Conservation (phyloP, 1,139 yeast species). For the Pichia sp. region DNA sequence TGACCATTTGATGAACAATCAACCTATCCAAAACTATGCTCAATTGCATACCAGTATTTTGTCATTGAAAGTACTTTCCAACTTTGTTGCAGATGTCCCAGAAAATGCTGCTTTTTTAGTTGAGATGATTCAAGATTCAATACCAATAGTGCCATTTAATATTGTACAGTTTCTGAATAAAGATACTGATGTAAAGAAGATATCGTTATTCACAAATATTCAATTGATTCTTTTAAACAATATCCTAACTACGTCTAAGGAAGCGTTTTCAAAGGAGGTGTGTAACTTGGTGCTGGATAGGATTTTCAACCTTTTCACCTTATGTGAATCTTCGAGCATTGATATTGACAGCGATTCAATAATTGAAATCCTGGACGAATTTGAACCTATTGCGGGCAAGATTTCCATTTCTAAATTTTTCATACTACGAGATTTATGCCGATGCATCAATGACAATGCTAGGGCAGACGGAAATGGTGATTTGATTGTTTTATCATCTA, state of each 20-base stretch:
- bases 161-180: background rate
- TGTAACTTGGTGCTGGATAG: background rate
- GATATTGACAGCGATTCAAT: constrained; percentile 3
- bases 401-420: background rate
- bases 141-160: constrained; percentile 2
- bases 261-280: background rate
- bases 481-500: background rate
- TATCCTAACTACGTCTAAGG: constrained; percentile 10
- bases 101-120: constrained; percentile 13
- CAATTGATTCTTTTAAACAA: constrained; percentile 15
- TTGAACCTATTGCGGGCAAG: constrained; percentile 1
- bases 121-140: background rate
- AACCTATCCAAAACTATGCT: background rate
- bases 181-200: background rate
- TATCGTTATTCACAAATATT: constrained; percentile 2
- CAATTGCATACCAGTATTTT: background rate
- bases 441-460: constrained; percentile 2
- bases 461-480: constrained; percentile 4
- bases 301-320: background rate
- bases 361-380: constrained; percentile 7
- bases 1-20: background rate
- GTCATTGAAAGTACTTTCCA: constrained; percentile 18
- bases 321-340: constrained; percentile 1
- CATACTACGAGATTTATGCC: constrained; percentile 1
- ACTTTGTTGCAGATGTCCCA: constrained; percentile 25